These are phyloP conservation scores for Endoconidiophora laricicola DNA, from an alignment of 2,329 filamentous ascomycete genomes.

Conservation along the genomic window DNA sequence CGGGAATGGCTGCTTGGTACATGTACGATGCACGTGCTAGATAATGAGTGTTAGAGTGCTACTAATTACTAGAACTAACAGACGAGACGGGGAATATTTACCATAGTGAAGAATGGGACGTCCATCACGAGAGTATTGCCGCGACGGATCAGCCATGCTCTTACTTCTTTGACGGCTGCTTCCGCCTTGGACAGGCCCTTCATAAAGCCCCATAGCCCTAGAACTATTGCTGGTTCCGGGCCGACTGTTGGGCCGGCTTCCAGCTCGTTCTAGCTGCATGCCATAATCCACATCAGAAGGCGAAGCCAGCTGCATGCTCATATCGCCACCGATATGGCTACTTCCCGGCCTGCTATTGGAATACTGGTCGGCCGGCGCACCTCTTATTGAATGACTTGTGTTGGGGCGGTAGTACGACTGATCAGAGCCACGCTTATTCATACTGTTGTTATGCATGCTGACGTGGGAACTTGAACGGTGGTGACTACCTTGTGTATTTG, in stretches of 20 bases:
- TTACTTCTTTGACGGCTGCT: conserved; percentile 49
- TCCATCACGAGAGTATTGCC: conserved; percentile 73
- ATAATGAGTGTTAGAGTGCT: conserved; percentile 6
- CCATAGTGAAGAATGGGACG: conserved; percentile 83
- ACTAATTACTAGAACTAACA: not conserved
- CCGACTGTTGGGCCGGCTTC: conserved; percentile 24
- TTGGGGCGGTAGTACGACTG: conserved; percentile 35
- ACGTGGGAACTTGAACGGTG: conserved; percentile 9
- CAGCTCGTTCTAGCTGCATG: conserved; percentile 33
- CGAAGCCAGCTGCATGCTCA: conserved; percentile 52
- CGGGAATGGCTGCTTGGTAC: conserved; percentile 87
- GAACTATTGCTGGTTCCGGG: conserved; percentile 30
- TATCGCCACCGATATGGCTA: conserved; percentile 34
- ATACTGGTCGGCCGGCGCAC: conserved; percentile 28
- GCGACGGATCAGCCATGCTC: conserved; percentile 67
- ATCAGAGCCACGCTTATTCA: conserved; percentile 30
- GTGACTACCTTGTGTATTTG: conserved; percentile 4
- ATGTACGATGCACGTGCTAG: conserved; percentile 83
- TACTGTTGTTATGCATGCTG: conserved; percentile 21
- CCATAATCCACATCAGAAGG: conserved; percentile 41
- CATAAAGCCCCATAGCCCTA: conserved; percentile 39
- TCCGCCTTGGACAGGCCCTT: conserved; percentile 27
- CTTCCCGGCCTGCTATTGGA: conserved; percentile 28
- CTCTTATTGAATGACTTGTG: conserved; percentile 28
- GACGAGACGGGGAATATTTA: conserved; percentile 35